Percentiles rank a stretch among this genome's conserved stretches.
Conservation (phyloP, 2,329 filamentous ascomycete genomes). For the Fusarium haematococcum region DNA sequence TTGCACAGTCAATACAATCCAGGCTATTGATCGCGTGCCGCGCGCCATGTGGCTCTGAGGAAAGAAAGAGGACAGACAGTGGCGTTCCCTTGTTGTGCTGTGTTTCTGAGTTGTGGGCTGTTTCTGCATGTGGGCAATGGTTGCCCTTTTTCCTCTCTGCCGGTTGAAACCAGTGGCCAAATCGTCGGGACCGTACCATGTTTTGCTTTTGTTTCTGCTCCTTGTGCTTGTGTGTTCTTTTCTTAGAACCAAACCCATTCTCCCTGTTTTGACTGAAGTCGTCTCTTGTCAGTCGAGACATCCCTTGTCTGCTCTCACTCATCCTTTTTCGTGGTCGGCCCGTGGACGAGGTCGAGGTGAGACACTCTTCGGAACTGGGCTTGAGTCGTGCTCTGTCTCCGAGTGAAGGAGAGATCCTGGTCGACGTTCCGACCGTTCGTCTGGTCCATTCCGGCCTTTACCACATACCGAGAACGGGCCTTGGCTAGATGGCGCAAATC, state of each 20-base stretch:
- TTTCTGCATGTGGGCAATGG: constrained; percentile 5
- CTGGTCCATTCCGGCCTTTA: constrained; percentile 20
- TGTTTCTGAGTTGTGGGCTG: constrained; percentile 22
- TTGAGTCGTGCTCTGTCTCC: constrained; percentile 15
- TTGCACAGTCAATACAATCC: constrained; percentile 8
- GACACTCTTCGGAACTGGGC: neutral
- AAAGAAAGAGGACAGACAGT: constrained; percentile 5
- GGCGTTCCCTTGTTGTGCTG: neutral
- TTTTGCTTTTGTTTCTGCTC: neutral
- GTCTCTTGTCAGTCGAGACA: constrained; percentile 21
- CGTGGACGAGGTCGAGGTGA: neutral
- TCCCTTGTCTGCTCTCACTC: constrained; percentile 12
- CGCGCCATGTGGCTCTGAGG: constrained; percentile 9
- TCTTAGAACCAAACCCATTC: neutral
- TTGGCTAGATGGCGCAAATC: neutral
- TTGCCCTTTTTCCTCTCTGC: neutral
- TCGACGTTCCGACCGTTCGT: constrained; percentile 11
- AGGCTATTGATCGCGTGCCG: constrained; percentile 41
- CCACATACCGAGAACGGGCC: neutral
- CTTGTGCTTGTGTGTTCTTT: neutral
- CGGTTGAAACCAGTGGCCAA: constrained; percentile 10
- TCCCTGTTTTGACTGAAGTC: constrained; percentile 30
- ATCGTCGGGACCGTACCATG: neutral
- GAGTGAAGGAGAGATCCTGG: neutral
- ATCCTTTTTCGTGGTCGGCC: neutral